Base-by-base conservation (phyloP, 164 flowering plant genomes). In the Vitis vinifera region DNA sequence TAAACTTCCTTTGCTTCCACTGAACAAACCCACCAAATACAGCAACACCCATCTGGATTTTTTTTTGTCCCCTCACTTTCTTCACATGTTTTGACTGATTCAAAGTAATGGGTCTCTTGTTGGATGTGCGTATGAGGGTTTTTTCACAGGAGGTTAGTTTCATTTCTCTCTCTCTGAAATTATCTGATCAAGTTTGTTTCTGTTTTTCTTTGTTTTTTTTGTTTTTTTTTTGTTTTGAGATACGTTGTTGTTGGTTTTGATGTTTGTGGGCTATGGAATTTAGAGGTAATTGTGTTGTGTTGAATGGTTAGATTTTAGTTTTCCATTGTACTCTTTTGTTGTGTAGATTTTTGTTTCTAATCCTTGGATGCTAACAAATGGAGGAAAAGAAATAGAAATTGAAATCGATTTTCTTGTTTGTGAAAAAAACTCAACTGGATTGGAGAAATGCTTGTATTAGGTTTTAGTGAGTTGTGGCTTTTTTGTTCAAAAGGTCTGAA, bases 51-150 rank as follows among this genome's bases (percentile, higher is more conserved):
- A 67, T 63, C 53, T 75, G 68, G 71, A 67, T 61, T 5, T 47
- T 13, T 63, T 64, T 65, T 49, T 47, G 9, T 10, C 7, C 44
- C 44, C 44, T 37, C 44, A 27, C 44, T 57, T 71, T 10, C 9
- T 57, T 31, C 16, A 37, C 53, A 55, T 19, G 10, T 44, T 68
- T 63, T 37, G 8, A 27, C 66, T 63, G 75, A 76, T 71, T 76
- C 60, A 48, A 49, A 64, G 53, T 64, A 59, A 68, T 64, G 75
- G 72, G 71, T 67, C 68, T 71, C 59, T 23, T 63, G 68, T 9
- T 37, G 8, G 53, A 51, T 64, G 29, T 31, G 75, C 71, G 55
- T 9, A 49, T 58, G 31, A 51, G 60, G 63, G 66, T 71, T 56
- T 51, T 51, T 57, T 47, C 68, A 19, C 29, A 62, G 27, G 59